Percentiles rank a stretch among this genome's conserved stretches.
phyloP scores from a whole-genome alignment of 2,329 filamentous ascomycete genomes.

The Claviceps sp. region DNA sequence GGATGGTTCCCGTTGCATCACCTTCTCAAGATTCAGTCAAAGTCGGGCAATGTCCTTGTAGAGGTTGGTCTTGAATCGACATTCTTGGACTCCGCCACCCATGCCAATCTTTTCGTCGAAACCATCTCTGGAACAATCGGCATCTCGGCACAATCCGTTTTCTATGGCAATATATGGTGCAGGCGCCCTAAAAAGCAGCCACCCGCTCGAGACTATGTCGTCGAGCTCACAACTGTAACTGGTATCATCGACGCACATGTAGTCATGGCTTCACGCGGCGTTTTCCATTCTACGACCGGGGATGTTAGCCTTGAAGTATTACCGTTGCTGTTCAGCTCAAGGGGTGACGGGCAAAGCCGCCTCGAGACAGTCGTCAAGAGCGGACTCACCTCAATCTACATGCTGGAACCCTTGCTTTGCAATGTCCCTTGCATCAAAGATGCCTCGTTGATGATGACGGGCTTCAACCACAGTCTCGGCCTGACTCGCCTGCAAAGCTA shows the following conservation, averaged over 20 bases:
- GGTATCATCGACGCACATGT: slow-evolving; percentile 15
- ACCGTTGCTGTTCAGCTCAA: slow-evolving; percentile 28
- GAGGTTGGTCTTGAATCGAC: too few species aligned
- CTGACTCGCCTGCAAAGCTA: not conserved
- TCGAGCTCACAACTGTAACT: not conserved
- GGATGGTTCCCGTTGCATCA: slow-evolving; percentile 37
- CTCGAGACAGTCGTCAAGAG: slow-evolving; percentile 31
- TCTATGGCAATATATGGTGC: too few species aligned
- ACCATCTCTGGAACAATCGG: not conserved
- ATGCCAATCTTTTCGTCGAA: too few species aligned
- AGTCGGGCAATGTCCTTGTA: slow-evolving; percentile 26
- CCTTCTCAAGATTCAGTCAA: slow-evolving; percentile 29
- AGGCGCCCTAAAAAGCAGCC: not conserved
- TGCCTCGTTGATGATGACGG: too few species aligned
- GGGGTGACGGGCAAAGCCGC: slow-evolving; percentile 11
- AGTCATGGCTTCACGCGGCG: slow-evolving; percentile 24
- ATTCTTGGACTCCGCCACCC: too few species aligned
- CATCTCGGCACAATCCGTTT: not conserved
- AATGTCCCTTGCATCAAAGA: too few species aligned
- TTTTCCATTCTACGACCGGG: slow-evolving; percentile 28
- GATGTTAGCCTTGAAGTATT: slow-evolving; percentile 20
- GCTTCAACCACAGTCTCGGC: too few species aligned
- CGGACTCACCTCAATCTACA: slow-evolving; percentile 23
- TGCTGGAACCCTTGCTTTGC: too few species aligned
- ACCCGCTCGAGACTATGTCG: not conserved